Evolutionary conservation across 2,329 filamentous ascomycete genomes (phyloP), one percentile per base, ranked within the genome.

Genomic region (Geoglossum cookeanum): DNA sequence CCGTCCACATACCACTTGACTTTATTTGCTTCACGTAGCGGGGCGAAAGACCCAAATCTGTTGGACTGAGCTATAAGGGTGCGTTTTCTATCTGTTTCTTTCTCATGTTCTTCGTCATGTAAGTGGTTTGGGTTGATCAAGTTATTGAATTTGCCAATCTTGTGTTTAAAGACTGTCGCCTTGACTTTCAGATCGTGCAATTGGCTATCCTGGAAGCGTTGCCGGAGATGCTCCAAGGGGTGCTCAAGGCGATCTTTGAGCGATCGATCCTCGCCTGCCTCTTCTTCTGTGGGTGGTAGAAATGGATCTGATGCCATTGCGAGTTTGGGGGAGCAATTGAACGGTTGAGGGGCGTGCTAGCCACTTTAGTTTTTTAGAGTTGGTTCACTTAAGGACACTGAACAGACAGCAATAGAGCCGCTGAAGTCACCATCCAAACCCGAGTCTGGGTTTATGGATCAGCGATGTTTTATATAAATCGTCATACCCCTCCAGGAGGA

Each of bases 1-100:
- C 89, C 92, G 67, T 97, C 92, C 9, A 97, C 87, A 70, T 96
- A 97, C 90, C 91, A 98, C 73, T 97, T 97, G 67, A 92, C 76
- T 58, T 85, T 76, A 68, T 97, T 96, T 32, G 83, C 85, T 9
- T 91, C 82, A 48, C 84, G 81, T 67, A 91, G 84, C 0, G 91
- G 91, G 42, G 94, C 94, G 70, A 86, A 98, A 3, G 87, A 94
- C n/a, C 85, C 69, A 72, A 89, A 97, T 47, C 91, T 83, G 67
- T 97, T 83, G 13, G 79, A 76, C 58, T 91, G 79, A 62, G 78
- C 76, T 55, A 92, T 84, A 15, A 72, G 76, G 22, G 76, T 78
- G 59, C 92, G 80, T 72, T 95, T 95, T 11, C 78, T 78, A 67
- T 97, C 91, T 48, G 87, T 91, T 8, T 70, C 75, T 68, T 91